Percentiles rank a stretch among this genome's conserved stretches.
Evolutionary conservation across 345 rosid species (phyloP).

Genomic region (Sisymbrium irio): DNA sequence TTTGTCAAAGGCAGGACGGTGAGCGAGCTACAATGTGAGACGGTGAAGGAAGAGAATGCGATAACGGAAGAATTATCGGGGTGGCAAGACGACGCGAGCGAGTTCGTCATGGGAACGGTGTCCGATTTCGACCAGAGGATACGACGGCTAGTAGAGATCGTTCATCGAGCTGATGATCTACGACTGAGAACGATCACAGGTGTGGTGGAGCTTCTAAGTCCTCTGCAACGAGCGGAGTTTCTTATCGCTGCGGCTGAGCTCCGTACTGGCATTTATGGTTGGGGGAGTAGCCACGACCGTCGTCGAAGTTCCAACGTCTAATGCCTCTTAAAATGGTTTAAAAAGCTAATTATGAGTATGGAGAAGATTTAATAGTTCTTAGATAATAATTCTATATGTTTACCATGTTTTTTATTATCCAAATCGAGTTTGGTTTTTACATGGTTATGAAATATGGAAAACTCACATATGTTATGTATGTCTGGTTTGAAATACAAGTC

Average conservation of each 20-base stretch:
- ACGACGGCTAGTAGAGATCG: constrained; percentile 42
- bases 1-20: constrained; percentile 53
- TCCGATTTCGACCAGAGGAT: constrained; percentile 39
- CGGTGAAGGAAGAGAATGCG: constrained; percentile 80
- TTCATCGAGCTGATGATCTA: constrained; percentile 65
- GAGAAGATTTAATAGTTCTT: not conserved
- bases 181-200: constrained; percentile 51
- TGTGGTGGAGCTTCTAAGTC: constrained; percentile 56
- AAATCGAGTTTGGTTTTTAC: constrained; percentile 28
- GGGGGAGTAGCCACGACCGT: constrained; percentile 61
- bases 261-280: constrained; percentile 58
- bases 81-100: constrained; percentile 74
- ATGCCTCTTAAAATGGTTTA: not conserved
- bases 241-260: constrained; percentile 69
- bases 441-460: not conserved
- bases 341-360: not conserved
- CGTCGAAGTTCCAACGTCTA: constrained; percentile 26
- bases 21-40: constrained; percentile 85
- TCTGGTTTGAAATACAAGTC: not conserved
- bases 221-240: constrained; percentile 74
- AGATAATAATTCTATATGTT: not conserved
- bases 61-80: constrained; percentile 64
- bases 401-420: constrained; percentile 28
- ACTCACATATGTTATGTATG: not conserved
- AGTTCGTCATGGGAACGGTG: constrained; percentile 40